A percentile compares a stretch with the other conserved stretches of the same genome.
Conservation (phyloP, 257 asterid genomes). For the Fraxinus excelsior region DNA sequence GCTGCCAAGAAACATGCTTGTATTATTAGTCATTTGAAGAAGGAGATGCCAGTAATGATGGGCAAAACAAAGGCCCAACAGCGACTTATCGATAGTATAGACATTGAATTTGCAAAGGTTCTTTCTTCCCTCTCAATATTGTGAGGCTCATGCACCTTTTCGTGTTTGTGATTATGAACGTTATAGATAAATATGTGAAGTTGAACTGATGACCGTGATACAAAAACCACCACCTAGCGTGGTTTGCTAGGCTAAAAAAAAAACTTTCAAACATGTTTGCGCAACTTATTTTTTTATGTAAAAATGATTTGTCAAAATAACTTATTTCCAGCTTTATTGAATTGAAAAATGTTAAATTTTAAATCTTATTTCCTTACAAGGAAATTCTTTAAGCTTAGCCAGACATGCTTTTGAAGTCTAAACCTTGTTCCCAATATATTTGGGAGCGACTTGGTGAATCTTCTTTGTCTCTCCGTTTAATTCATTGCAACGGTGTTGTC, state of each 20-base stretch:
- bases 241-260: too few species aligned
- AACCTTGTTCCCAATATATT: neutral
- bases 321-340: neutral
- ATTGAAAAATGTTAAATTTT: too few species aligned
- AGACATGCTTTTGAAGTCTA: neutral
- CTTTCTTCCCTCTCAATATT: neutral
- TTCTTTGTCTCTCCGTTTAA: neutral
- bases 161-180: neutral
- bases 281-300: too few species aligned
- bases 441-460: neutral
- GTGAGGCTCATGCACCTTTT: neutral
- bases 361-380: neutral
- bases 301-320: too few species aligned
- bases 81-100: conserved; percentile 65
- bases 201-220: neutral
- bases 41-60: conserved; percentile 81
- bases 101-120: conserved; percentile 67
- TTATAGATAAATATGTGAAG: neutral
- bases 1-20: conserved; percentile 82
- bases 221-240: too few species aligned
- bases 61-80: conserved; percentile 80
- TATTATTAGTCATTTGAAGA: conserved; percentile 68
- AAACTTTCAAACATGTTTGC: too few species aligned
- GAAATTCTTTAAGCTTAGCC: neutral
- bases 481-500: neutral